These are phyloP conservation scores for Magnaporthiopsis rhizophila DNA, from an alignment of 2,329 filamentous ascomycete genomes.

Conservation along the genomic window DNA sequence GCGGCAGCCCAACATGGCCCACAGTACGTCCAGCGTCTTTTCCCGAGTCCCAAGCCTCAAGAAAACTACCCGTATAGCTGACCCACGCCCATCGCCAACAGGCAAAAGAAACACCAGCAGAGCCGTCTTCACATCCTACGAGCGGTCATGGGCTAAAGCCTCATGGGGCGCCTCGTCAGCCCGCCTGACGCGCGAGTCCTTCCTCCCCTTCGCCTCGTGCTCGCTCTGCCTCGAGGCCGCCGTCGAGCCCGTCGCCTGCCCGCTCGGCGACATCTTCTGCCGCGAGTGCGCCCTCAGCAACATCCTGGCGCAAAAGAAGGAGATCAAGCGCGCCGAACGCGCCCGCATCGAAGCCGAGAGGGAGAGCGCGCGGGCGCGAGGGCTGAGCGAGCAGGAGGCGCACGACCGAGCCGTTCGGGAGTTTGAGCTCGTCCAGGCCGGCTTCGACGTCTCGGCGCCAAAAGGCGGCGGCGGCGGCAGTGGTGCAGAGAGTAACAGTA, in stretches of 20 bases:
- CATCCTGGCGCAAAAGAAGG: conserved; percentile 83
- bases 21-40: no score
- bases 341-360: conserved; percentile 51
- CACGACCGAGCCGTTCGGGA: conserved; percentile 63
- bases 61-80: background rate
- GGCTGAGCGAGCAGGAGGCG: conserved; percentile 60
- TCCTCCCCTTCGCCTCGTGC: conserved; percentile 85
- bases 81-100: conserved; percentile 21
- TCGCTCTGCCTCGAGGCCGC: conserved; percentile 77
- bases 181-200: conserved; percentile 83
- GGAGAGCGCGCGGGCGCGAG: conserved; percentile 53
- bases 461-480: conserved; percentile 15
- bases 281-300: conserved; percentile 88
- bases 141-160: conserved; percentile 72
- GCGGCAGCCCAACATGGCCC: conserved; percentile 24
- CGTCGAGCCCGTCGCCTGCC: conserved; percentile 74
- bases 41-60: no score
- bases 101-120: conserved; percentile 86
- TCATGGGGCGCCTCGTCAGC: conserved; percentile 77
- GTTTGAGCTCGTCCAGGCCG: conserved; percentile 80
- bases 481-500: background rate
- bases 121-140: conserved; percentile 88
- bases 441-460: conserved; percentile 34
- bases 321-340: conserved; percentile 75
- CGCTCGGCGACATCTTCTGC: conserved; percentile 85